A percentile compares a stretch with the other conserved stretches of the same genome.
Evolutionary conservation across 495 filamentous ascomycete genomes (phyloP).

Genomic region (Xylaria sp.): DNA sequence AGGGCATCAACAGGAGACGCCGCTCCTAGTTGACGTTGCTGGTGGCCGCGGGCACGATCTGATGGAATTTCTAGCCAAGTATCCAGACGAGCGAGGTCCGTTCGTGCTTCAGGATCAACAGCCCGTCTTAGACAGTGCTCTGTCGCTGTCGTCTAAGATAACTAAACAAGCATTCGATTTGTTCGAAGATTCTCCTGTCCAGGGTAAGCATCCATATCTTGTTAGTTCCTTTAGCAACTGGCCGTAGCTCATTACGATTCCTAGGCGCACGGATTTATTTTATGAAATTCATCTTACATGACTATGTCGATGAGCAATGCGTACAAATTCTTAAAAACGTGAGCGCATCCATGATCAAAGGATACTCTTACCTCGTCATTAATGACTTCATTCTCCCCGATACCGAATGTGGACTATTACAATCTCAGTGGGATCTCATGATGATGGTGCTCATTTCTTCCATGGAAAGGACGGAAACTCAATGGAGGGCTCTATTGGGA

Average conservation of each 20-base stretch:
- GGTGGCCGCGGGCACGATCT: conserved; percentile 55
- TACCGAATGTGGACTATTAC: conserved; percentile 39
- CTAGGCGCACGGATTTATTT: conserved; percentile 60
- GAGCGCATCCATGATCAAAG: conserved; percentile 50
- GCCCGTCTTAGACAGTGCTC: conserved; percentile 34
- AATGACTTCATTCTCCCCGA: conserved; percentile 60
- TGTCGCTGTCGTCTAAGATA: conserved; percentile 39
- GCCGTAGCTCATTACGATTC: background rate
- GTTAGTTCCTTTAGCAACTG: background rate
- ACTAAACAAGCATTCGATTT: conserved; percentile 52
- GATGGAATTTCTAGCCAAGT: conserved; percentile 43
- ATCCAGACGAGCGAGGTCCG: conserved; percentile 38
- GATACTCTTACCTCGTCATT: conserved; percentile 58
- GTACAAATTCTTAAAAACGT: conserved; percentile 53
- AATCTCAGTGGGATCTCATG: conserved; percentile 49
- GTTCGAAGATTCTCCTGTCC: conserved; percentile 51
- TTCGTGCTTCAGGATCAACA: conserved; percentile 51
- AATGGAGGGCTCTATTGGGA: conserved; percentile 40
- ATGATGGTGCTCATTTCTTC: conserved; percentile 43
- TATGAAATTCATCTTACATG: conserved; percentile 60
- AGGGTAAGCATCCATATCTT: conserved; percentile 39
- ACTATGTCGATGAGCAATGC: conserved; percentile 51
- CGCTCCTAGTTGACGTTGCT: conserved; percentile 53
- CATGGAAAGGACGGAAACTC: conserved; percentile 42
- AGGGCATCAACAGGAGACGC: conserved; percentile 9